Conservation (phyloP, 2,329 filamentous ascomycete genomes). For the Pseudogymnoascus sp. region DNA sequence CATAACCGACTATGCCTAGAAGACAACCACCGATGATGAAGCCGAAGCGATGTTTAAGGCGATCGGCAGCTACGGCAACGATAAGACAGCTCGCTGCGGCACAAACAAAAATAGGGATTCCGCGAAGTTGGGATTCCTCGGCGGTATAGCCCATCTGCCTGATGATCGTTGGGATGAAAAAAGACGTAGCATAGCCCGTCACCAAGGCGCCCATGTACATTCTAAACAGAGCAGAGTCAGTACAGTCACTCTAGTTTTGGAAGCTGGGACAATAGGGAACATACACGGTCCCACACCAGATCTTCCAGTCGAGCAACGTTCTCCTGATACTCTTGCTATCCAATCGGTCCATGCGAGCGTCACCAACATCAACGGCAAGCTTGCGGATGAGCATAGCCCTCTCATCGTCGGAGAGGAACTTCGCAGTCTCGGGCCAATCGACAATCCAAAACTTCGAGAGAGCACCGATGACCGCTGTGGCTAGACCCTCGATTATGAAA, state of each 20-base stretch:
- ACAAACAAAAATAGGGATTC: constrained; percentile 31
- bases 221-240: not conserved
- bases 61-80: constrained; percentile 28
- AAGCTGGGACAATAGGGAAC: not conserved
- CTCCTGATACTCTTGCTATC: constrained; percentile 21
- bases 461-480: constrained; percentile 29
- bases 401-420: constrained; percentile 37
- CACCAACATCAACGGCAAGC: constrained; percentile 25
- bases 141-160: constrained; percentile 31
- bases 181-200: constrained; percentile 28
- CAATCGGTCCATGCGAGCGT: constrained; percentile 24
- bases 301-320: constrained; percentile 33
- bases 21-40: constrained; percentile 27
- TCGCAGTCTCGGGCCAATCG: constrained; percentile 39
- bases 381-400: constrained; percentile 27
- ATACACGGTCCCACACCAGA: constrained; percentile 28
- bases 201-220: constrained; percentile 26
- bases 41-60: constrained; percentile 28
- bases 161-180: constrained; percentile 36
- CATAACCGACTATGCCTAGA: constrained; percentile 27
- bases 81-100: constrained; percentile 26
- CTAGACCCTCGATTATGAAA: constrained; percentile 37
- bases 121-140: constrained; percentile 29
- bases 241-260: not conserved
- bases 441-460: constrained; percentile 36